Base-by-base conservation (phyloP, 768 basidiomycete species). In the Suillus tomentosus region DNA sequence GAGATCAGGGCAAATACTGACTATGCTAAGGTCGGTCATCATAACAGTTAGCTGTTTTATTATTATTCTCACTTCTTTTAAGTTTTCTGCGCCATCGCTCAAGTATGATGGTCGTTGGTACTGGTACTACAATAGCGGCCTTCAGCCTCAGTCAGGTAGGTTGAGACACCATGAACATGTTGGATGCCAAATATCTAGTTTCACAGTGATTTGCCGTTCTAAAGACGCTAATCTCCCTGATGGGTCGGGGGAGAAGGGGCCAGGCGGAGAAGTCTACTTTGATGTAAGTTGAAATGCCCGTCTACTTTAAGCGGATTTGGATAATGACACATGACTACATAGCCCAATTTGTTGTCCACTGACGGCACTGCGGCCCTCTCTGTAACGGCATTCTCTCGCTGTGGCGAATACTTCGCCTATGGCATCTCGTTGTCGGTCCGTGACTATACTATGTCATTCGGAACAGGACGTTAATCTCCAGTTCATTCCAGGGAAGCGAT, bases 91-190 rank as follows among this genome's bases (percentile, higher is more conserved):
- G 0, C 92, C 92, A 0, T 67, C 71, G 9, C 73, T 90, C 60
- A 84, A 85, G 65, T 79, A 86, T 15, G 90, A 93, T 68, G 83
- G 81, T 17, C 83, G 82, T 57, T 94, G 90, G 88, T 95, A 94
- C 69, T 92, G 91, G 90, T 84, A 82, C 70, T 84, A 88, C 70
- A 93, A 94, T 76, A 87, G 84, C 60, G 92, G 92, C 37, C 81
- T 94, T 34, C 87, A 92, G 66, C 80, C 88, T 1, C 91, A 92
- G 71, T 79, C 84, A 60, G 78, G 77, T 78, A 31, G 45, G 73
- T 69, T 22, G 5, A 19, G 10, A 1, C n/a, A 4, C n/a, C 7
- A 34, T 54, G 2, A 15, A 10, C 2, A 10, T 56, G 24, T 42
- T 56, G 27, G 22, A 9, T 56, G 54, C n/a, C 36, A 63, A 1